Evolutionary conservation across 306 rosid genomes (phyloP), one percentile per base, ranked within the genome.

Genomic region (Chamaecrista fasciculata): DNA sequence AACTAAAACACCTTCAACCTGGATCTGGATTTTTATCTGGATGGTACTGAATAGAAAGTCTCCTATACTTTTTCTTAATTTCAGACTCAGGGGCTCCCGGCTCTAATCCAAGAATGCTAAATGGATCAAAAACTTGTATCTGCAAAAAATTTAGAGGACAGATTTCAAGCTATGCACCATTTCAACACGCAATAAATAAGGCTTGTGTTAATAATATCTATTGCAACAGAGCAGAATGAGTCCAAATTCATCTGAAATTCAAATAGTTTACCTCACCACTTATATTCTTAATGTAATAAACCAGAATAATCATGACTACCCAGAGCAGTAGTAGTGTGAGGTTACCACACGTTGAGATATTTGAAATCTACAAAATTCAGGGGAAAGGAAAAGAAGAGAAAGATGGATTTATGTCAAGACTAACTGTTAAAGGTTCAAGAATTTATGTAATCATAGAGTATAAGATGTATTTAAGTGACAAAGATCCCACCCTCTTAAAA

Each of bases 11-110:
- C 72, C 82, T 49, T 69, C 80, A 81, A 92, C 98, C 96, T 87
- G 96, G 96, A 80, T 94, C 96, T 61, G 97, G 99, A 79, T 94
- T 94, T 94, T 94, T 91, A 87, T 94, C 97, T 5, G 99, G 96
- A 84, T 94, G 97, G 83, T 82, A 95, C 34, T 82, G 86, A 71
- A 95, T 51, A 62, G 99, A 95, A 63, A 95, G 92, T 74, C 91
- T 82, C 81, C 97, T 91, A 75, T 89, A 91, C 8, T 88, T 89
- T 92, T 91, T 91, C 88, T 87, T 91, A 79, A 95, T 87, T 21
- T 87, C 96, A 12, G 82, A 81, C 33, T 91, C 96, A 1, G 74
- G 29, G 19, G 89, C 97, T 78, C 96, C 89, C 10, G 89, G 78
- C 43, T 85, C 92, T 85, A 91, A 81, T 78, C 87, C 97, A 73